phyloP scores from a whole-genome alignment of 305 asterid species.

The Ajuga reptans region DNA sequence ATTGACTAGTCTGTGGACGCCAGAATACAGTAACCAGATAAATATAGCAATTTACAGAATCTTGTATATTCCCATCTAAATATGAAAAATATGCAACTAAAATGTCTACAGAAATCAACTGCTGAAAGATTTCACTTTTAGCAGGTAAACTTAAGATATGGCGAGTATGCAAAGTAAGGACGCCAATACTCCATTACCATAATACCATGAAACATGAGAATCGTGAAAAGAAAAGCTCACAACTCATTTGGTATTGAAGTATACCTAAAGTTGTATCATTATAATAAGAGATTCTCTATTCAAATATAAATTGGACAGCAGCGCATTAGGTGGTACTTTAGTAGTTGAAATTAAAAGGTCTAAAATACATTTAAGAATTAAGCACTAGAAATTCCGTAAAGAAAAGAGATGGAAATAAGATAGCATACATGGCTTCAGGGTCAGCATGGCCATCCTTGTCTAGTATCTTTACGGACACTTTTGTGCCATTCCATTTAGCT shows the following conservation, averaged over 20 bases:
- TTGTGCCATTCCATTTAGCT: slow-evolving; percentile 98
- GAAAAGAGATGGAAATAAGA: slow-evolving; percentile 17
- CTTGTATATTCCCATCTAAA: no score
- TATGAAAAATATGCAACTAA: background rate
- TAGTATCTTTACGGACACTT: slow-evolving; percentile 92
- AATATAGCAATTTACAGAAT: no score
- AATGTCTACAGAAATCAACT: background rate
- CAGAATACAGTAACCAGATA: background rate
- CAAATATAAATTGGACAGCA: background rate
- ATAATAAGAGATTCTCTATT: background rate
- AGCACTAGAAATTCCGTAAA: slow-evolving; percentile 1
- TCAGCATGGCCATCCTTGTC: slow-evolving; percentile 77
- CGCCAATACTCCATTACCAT: background rate
- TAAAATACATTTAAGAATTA: background rate
- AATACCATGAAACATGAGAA: no score
- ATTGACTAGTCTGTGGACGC: no score
- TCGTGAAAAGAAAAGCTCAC: background rate
- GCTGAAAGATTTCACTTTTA: background rate
- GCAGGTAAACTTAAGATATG: background rate
- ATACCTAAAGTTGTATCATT: background rate
- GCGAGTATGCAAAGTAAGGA: slow-evolving; percentile 1
- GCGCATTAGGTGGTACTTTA: background rate
- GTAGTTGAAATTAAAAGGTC: background rate
- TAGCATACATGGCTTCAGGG: slow-evolving; percentile 67
- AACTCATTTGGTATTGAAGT: background rate